Evolutionary conservation across 495 filamentous ascomycete genomes (phyloP), one percentile per base, ranked within the genome.

Genomic region (Aeminium ludgeri): DNA sequence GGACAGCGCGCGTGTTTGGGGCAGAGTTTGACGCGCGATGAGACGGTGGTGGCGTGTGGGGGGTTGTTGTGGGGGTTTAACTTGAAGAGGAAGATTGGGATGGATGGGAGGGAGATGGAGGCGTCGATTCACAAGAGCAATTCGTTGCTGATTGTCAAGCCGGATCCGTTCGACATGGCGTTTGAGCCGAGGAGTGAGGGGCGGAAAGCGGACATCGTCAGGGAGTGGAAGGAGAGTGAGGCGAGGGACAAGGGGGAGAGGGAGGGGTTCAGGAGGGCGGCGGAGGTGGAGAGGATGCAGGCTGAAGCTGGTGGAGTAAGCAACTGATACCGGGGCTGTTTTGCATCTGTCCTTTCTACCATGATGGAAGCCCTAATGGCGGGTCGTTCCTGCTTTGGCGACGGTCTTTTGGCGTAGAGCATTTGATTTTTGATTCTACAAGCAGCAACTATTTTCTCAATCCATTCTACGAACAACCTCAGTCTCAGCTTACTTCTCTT

Each of bases 11-110:
- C 55, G n/a, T 62, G 60, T 36, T 56, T 54, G 2, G 60, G 58
- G 2, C 39, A 65, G 27, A 60, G 65, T 33, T 58, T 75, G 42
- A 70, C 67, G 5, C 62, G 68, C 33, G 63, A 67, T 46, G 61
- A 64, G 29, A 44, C 73, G n/a, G 65, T 67, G 46, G 56, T 74
- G 1, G 50, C 59, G 32, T 64, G 72, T 58, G 64, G 68, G 34
- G 65, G 67, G 5, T 48, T 73, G 40, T 61, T 66, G 5, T 75
- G 72, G 72, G 68, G 62, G 0, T 67, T 65, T 28, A 41, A 69
- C 49, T 55, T 75, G 11, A 53, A 40, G 36, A 67, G 67, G 52
- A 65, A 65, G 47, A 51, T 47, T 15, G 59, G 60, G 34, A 37
- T 38, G 0, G 48, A 56, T 10, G 65, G 62, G 3, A 43, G 30